Base-by-base conservation (phyloP, 306 rosid genomes). In the Cucumis hystrix region DNA sequence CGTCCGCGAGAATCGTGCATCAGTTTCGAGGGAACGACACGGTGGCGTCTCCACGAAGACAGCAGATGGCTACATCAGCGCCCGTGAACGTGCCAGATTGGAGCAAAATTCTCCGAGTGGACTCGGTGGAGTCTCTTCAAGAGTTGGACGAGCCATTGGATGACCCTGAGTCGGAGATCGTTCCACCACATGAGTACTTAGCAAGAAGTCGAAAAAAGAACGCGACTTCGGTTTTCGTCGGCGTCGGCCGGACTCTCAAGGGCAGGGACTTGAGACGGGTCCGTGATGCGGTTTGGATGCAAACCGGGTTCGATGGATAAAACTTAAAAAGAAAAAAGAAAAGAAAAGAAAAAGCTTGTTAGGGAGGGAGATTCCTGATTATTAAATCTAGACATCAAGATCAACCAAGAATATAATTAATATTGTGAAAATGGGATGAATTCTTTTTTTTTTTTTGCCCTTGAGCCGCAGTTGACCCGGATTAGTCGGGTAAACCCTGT, bases 1-100 rank as follows among this genome's bases (percentile, higher is more conserved):
- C 75, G 69, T 60, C 93, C 71, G 63, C 90, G 18, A 84, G 99
- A 86, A 86, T 95, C 77, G 83, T 95, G 80, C 96, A 95, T 83
- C 95, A 89, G 87, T 85, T 84, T 83, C 68, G 73, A 2, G 79
- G 79, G 41, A 88, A 86, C 2, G 82, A 87, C 28, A 72, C 85
- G 74, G 63, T 75, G 75, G 76, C 83, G 0, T 58, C 88, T 0
- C 87, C 89, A 5, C 71, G 85, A 0, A 91, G 88, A 7, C 85
- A 76, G 20, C 93, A 87, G 33, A 33, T 88, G 87, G 97, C 98
- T 12, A 18, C 88, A 35, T 95, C 99, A 20, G 86, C 91, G 40
- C 99, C 99, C 1, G 81, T 95, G 85, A 95, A 92, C 86, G 97
- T 92, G 76, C 97, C 99, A 67, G 99, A 95, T 80, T 95, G 99